phyloP scores from a whole-genome alignment of 1,284 basidiomycete genomes.

The Sporisorium iseilematis-ciliati region DNA sequence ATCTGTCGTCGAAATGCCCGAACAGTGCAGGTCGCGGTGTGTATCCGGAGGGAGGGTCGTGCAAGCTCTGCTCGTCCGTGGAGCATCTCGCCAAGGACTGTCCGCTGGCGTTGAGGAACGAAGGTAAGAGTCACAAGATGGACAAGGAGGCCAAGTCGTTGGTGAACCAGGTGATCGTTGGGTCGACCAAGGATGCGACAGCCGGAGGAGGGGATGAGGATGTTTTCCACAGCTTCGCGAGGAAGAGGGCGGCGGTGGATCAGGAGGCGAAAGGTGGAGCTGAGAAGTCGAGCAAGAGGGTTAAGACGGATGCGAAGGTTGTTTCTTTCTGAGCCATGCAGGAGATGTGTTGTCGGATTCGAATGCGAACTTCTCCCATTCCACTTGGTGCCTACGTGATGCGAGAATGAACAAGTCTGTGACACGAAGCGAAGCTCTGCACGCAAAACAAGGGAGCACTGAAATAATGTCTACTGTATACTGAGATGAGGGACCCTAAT shows the following conservation, averaged over 20 bases:
- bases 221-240: conserved; percentile 85
- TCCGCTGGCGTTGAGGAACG: conserved; percentile 74
- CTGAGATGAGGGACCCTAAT: neutral
- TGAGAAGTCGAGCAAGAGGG: conserved; percentile 8
- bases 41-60: conserved; percentile 93
- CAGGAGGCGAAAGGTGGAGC: conserved; percentile 35
- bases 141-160: conserved; percentile 30
- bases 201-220: conserved; percentile 87
- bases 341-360: neutral
- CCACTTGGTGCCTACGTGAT: neutral
- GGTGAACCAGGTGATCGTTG: conserved; percentile 35
- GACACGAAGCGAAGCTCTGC: too few relatives aligned
- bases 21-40: conserved; percentile 83
- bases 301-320: conserved; percentile 34
- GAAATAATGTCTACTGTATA: too few relatives aligned
- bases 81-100: conserved; percentile 89
- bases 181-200: conserved; percentile 71
- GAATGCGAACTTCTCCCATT: neutral
- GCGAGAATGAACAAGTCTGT: neutral
- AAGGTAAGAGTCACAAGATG: conserved; percentile 23
- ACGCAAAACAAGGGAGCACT: too few relatives aligned
- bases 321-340: conserved; percentile 27
- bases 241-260: conserved; percentile 76
- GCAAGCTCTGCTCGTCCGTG: conserved; percentile 86
- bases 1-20: conserved; percentile 84